These are phyloP conservation scores for Mycena polygramma DNA, from an alignment of 768 basidiomycete species.

Conservation along the genomic window DNA sequence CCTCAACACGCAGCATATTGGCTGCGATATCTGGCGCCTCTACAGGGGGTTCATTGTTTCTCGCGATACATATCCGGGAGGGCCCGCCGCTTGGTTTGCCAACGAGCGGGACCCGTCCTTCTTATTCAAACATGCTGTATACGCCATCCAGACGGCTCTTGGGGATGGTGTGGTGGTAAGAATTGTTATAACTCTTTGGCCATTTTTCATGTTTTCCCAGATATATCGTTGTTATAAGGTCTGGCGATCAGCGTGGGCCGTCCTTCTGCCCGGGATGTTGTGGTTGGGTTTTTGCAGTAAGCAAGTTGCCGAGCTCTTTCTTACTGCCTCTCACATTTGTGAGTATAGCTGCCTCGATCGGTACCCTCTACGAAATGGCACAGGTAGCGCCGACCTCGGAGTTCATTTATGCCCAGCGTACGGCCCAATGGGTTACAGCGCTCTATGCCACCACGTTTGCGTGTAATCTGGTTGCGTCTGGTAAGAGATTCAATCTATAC, in stretches of 20 bases:
- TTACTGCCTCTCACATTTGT: not conserved
- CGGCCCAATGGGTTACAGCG: conserved; percentile 49
- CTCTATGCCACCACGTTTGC: conserved; percentile 48
- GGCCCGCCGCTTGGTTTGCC: conserved; percentile 43
- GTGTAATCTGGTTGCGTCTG: conserved; percentile 52
- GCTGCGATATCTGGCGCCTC: conserved; percentile 42
- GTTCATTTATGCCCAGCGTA: conserved; percentile 41
- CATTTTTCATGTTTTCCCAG: not conserved
- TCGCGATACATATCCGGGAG: conserved; percentile 36
- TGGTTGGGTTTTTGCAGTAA: conserved; percentile 46
- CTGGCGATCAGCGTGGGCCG: conserved; percentile 45
- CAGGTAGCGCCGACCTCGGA: not conserved
- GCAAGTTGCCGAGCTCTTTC: not conserved
- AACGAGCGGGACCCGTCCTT: conserved; percentile 45
- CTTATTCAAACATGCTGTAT: conserved; percentile 37
- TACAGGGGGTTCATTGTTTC: conserved; percentile 43
- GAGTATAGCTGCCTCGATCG: not conserved
- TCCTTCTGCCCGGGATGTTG: conserved; percentile 45
- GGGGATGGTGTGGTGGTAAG: conserved; percentile 33
- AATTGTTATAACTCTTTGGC: not conserved
- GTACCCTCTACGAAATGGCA: conserved; percentile 9
- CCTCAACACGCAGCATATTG: conserved; percentile 40
- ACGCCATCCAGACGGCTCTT: conserved; percentile 18
- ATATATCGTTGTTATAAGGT: conserved; percentile 44
- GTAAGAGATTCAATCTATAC: conserved; percentile 9